phyloP scores from a whole-genome alignment of 2,329 filamentous ascomycete genomes.

The Fusarium dlaminii region DNA sequence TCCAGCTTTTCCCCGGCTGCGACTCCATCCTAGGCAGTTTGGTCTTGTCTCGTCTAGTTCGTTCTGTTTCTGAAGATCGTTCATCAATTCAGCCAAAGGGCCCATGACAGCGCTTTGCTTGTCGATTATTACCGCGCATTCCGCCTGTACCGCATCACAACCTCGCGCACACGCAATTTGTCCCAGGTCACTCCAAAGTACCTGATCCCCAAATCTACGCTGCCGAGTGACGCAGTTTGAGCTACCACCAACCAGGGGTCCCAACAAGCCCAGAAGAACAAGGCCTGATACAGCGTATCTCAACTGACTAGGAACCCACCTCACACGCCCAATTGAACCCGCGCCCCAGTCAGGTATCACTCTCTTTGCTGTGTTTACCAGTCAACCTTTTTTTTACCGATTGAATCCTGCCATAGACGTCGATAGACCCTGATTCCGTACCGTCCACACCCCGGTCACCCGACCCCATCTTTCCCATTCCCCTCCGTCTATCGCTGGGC shows the following conservation, averaged over 20 bases:
- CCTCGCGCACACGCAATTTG: constrained; percentile 15
- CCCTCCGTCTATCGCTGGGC: constrained; percentile 39
- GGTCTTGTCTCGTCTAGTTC: constrained; percentile 7
- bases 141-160: constrained; percentile 26
- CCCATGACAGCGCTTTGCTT: constrained; percentile 8
- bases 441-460: constrained; percentile 41
- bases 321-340: constrained; percentile 26
- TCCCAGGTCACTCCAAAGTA: constrained; percentile 39
- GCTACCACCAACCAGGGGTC: constrained; percentile 34
- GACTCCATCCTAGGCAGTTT: constrained; percentile 7
- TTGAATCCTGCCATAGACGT: constrained; percentile 21
- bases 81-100: constrained; percentile 8
- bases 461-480: constrained; percentile 43
- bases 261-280: constrained; percentile 23
- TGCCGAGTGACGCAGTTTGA: constrained; percentile 36
- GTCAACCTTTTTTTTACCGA: background rate
- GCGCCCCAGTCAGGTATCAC: constrained; percentile 22
- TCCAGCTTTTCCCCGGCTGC: constrained; percentile 32
- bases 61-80: constrained; percentile 15
- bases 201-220: constrained; percentile 32
- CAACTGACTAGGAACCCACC: constrained; percentile 29
- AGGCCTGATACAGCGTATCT: constrained; percentile 13
- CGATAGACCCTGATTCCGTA: constrained; percentile 36
- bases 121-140: constrained; percentile 20
- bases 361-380: constrained; percentile 21